Conservation (phyloP, 2,329 filamentous ascomycete genomes). For the Aschersonia sp. region DNA sequence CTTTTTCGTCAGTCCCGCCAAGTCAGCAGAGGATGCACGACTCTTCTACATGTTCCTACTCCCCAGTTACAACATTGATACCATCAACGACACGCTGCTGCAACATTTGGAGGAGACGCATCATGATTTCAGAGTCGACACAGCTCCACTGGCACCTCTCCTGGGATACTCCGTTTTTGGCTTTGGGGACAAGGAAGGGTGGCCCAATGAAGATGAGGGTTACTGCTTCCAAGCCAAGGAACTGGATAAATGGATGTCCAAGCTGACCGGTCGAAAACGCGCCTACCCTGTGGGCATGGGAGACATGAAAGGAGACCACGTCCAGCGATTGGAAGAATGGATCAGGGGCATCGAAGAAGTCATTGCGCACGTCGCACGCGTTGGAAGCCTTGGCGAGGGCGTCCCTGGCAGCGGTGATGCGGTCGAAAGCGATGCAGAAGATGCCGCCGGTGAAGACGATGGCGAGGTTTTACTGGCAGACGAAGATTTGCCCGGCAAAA, state of each 20-base stretch:
- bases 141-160: conserved; percentile 60
- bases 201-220: conserved; percentile 80
- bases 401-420: conserved; percentile 71
- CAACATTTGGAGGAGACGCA: conserved; percentile 85
- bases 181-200: conserved; percentile 80
- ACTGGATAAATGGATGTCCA: conserved; percentile 95
- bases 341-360: conserved; percentile 57
- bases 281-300: conserved; percentile 83
- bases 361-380: conserved; percentile 47
- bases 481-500: conserved; percentile 20
- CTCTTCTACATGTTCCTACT: conserved; percentile 75
- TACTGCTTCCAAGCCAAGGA: conserved; percentile 90
- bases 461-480: conserved; percentile 32
- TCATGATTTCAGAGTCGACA: conserved; percentile 93
- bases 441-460: conserved; percentile 43
- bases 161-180: conserved; percentile 90
- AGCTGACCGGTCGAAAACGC: conserved; percentile 70
- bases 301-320: conserved; percentile 65
- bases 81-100: conserved; percentile 75
- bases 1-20: conserved; percentile 70
- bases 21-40: conserved; percentile 37
- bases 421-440: conserved; percentile 71
- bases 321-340: conserved; percentile 63
- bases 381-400: conserved; percentile 44
- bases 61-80: conserved; percentile 92